Base-by-base conservation (phyloP, 306 rosid species). In the Ochetophila trinervis region DNA sequence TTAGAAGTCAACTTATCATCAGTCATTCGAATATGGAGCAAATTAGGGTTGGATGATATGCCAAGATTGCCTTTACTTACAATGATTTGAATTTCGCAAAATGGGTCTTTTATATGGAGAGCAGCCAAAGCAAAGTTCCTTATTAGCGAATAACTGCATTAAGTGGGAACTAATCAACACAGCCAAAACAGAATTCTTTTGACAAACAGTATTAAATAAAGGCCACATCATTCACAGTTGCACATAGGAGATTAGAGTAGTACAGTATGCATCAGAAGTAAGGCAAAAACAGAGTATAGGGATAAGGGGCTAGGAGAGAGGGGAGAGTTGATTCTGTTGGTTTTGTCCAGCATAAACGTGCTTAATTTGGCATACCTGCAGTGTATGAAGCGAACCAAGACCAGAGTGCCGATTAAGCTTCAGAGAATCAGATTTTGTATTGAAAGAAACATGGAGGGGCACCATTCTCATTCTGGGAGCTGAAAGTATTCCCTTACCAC, bases 341-440 rank as follows among this genome's bases (percentile, higher is more conserved):
- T 6, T 42, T 6, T 42, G 30, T 14, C 14, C 20, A 22, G 18
- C 53, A 4, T 22, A 62, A 44, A 22, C 4, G 36, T 45, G 35
- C 54, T 20, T 42, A 22, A 24, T 57, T 35, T 36, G 16, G 45
- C 49, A 27, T 82, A 90, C 92, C 95, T 80, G 90, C 11, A 82
- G 73, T 70, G 80, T 74, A 67, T 66, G 68, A 32, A 76, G 78
- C 8, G 80, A 78, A 76, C 77, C 68, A 49, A 85, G 86, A 65
- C 78, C 72, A 13, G 70, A 62, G 63, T 53, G 60, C 53, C 30
- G 17, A 66, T 35, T 50, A 27, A 73, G 82, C 40, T 58, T 78
- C 30, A 67, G 65, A 52, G 60, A 30, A 56, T 65, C 68, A 17
- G 76, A 68, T 55, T 72, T 75, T 23, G 56, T 53, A 22, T 8